Base-by-base conservation (phyloP, 257 asterid genomes). In the Paulownia fortunei region DNA sequence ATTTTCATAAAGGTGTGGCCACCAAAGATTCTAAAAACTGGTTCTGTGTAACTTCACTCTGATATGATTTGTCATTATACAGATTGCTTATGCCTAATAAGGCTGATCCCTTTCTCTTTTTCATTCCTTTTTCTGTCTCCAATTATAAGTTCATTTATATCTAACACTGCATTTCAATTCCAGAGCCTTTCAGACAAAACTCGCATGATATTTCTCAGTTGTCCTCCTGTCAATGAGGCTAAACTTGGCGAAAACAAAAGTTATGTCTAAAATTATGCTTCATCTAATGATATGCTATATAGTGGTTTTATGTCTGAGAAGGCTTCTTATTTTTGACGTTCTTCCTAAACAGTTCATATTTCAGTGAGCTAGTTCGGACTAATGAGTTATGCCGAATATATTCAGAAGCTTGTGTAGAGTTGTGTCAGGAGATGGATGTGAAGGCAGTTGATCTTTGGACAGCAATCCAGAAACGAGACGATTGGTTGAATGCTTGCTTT, bases 191-290 rank as follows among this genome's bases (percentile, higher is more conserved):
- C 98, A 18, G 90, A 88, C 76, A 72, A 85, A 54, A 88, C 83
- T 72, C 98, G 94, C 65, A 12, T 91, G 55, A 81, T 94, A 82
- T 87, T 92, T 88, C 94, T 94, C 84, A 87, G 92, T 67, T 91
- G 90, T 63, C 98, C 98, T 55, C 98, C 98, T 42, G 92, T 94
- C 74, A 88, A 92, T 9, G 98, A 94, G 86, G 97, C 78, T 66
- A 92, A 87, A 83, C 64, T 89, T 76, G 87, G 78, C 8, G 89
- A 86, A 83, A 89, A 74, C 79, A 68, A 84, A 41, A 88, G 89
- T 89, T 85, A 83, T 24, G 8, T 46, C 70, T 69, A 34, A 3
- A 68, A n/a, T n/a, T n/a, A n/a, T n/a, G n/a, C n/a, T n/a, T n/a
- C n/a, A n/a, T n/a, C n/a, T n/a, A 19, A 24, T 27, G 11, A 60